These are phyloP conservation scores for Mycena crocata DNA, from an alignment of 768 basidiomycete species.

Conservation along the genomic window DNA sequence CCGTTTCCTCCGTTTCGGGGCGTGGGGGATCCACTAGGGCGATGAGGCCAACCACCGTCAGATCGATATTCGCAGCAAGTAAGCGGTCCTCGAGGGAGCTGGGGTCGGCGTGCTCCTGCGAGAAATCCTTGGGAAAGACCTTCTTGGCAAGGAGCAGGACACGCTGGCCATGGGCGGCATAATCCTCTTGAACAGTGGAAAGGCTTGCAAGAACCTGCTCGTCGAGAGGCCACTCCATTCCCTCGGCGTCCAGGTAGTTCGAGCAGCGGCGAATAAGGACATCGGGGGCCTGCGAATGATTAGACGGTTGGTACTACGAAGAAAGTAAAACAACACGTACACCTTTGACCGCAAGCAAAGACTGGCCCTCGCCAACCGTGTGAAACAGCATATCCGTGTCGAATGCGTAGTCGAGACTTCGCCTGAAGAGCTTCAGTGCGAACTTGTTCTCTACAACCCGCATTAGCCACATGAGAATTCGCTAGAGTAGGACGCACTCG, in stretches of 20 bases:
- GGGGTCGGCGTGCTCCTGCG: slow-evolving; percentile 45
- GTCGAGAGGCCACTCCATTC: slow-evolving; percentile 49
- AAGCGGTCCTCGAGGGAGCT: slow-evolving; percentile 58
- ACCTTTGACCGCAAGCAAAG: slow-evolving; percentile 56
- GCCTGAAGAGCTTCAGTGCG: slow-evolving; percentile 57
- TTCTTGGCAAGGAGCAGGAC: slow-evolving; percentile 69
- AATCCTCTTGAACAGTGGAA: slow-evolving; percentile 54
- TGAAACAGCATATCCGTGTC: not conserved
- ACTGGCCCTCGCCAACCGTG: slow-evolving; percentile 35
- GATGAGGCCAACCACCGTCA: slow-evolving; percentile 69
- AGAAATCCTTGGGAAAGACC: slow-evolving; percentile 45
- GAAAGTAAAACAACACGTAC: slow-evolving; percentile 33
- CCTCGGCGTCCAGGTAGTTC: slow-evolving; percentile 50
- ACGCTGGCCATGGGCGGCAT: slow-evolving; percentile 67
- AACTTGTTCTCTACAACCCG: slow-evolving; percentile 58
- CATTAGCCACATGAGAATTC: not conserved
- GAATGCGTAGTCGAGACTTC: not conserved
- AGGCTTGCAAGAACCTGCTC: slow-evolving; percentile 42
- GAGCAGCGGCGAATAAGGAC: slow-evolving; percentile 56
- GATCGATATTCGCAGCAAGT: slow-evolving; percentile 53
- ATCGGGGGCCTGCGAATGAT: slow-evolving; percentile 57
- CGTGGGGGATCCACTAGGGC: slow-evolving; percentile 71
- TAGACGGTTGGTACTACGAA: slow-evolving; percentile 24
- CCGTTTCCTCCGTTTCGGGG: slow-evolving; percentile 63
- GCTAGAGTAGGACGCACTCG: slow-evolving; percentile 38